These are phyloP conservation scores for Cordyceps cateniannulata DNA, from an alignment of 2,329 filamentous ascomycete genomes.

Conservation along the genomic window DNA sequence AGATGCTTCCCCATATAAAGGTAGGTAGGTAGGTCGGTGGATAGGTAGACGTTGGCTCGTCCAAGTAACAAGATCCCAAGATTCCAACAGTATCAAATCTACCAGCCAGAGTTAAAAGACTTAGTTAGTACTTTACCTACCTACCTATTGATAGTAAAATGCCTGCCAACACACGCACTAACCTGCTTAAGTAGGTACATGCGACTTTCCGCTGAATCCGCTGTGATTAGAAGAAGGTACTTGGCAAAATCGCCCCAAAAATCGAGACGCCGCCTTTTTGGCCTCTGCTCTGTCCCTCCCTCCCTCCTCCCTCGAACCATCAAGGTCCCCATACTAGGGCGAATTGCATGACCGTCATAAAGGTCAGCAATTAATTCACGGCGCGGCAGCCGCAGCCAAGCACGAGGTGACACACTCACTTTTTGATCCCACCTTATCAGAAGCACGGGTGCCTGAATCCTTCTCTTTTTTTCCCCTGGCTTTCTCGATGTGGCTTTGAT, in stretches of 20 bases:
- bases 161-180: no score
- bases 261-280: background rate
- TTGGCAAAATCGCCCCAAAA: background rate
- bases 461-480: background rate
- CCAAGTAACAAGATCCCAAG: no score
- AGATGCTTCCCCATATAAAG: no score
- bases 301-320: background rate
- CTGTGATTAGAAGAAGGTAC: background rate
- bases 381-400: background rate
- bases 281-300: no score
- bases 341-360: conserved; percentile 1
- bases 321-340: conserved; percentile 3
- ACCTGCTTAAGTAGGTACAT: background rate
- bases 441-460: background rate
- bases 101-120: no score
- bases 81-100: no score
- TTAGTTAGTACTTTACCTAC: no score
- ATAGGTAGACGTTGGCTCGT: no score
- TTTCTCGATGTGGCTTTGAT: background rate
- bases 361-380: background rate
- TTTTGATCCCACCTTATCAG: background rate
- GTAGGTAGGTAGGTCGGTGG: no score
- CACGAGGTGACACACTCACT: background rate
- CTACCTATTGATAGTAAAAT: no score
- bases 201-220: background rate